Evolutionary conservation across 768 basidiomycete species (phyloP), one percentile per base, ranked within the genome.

Genomic region (Mycena amicta): DNA sequence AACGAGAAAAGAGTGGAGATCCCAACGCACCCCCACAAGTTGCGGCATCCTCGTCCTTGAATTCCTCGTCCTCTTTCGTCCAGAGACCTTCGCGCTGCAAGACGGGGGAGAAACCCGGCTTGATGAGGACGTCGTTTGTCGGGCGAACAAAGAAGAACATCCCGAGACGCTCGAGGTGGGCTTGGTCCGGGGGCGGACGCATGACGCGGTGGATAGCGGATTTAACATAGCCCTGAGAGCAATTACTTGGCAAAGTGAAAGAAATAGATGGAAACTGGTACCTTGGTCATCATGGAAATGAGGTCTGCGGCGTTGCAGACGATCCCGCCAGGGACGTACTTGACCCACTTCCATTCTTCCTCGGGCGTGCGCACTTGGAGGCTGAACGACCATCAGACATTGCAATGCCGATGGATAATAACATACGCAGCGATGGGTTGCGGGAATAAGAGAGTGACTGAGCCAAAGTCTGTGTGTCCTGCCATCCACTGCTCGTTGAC

Each of bases 141-240:
- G 75, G 71, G 58, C 74, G 66, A 26, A 70, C 70, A 46, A 83
- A 83, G 67, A 82, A 83, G 61, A 81, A 77, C 5, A 78, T 65
- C 2, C 80, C 80, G 1, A 82, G 67, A 2, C 81, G 75, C 13
- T 75, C 68, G 56, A 74, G 67, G 30, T 71, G 66, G 11, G 64
- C 73, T 60, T 83, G 82, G 57, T 81, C 80, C 0, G 67, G 61
- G 4, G 81, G 82, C 1, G 81, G 82, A 27, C 76, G 77, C 6
- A 78, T 70, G 5, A 84, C 82, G 5, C 80, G 74, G 57, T 83
- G 80, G 40, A 82, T 71, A 1, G 80, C 78, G 50, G 74, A 77
- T 60, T 77, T 79, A 67, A 82, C 77, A 61, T 72, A 82, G 11
- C 80, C 80, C 37, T 71, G n/a, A 5, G 22, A 8, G 12, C 43